A percentile compares a stretch with the other conserved stretches of the same genome.
phyloP scores from a whole-genome alignment of 352 stramenopile species.

The Phytophthora cryptogea region DNA sequence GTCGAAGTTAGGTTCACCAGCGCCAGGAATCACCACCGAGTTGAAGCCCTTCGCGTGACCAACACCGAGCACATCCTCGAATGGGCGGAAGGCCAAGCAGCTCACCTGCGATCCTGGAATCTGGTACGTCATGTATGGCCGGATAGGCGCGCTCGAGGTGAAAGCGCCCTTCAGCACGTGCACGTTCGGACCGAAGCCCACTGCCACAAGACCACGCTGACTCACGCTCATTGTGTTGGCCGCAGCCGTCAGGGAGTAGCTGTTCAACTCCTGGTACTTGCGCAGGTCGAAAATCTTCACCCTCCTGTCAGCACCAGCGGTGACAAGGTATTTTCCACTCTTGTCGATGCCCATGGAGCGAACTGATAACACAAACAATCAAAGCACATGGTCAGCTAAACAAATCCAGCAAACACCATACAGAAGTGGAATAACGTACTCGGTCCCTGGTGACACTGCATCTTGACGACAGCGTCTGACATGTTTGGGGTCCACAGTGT shows the following conservation, averaged over 20 bases:
- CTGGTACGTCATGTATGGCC: conserved; percentile 92
- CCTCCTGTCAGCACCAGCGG: conserved; percentile 93
- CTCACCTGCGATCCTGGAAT: conserved; percentile 85
- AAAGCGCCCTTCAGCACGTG: conserved; percentile 94
- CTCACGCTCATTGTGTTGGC: conserved; percentile 94
- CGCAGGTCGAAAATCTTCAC: conserved; percentile 98
- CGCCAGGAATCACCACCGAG: conserved; percentile 94
- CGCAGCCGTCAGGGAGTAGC: conserved; percentile 90
- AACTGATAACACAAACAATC: conserved; percentile 42
- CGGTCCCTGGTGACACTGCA: conserved; percentile 96
- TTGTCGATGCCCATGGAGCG: conserved; percentile 93
- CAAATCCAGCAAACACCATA: background rate
- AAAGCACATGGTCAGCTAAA: conserved; percentile 14
- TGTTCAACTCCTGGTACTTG: conserved; percentile 95
- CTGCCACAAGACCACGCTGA: conserved; percentile 94
- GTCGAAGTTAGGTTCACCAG: conserved; percentile 98
- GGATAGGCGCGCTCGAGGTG: conserved; percentile 52
- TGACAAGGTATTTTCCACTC: conserved; percentile 96
- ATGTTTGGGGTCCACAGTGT: conserved; percentile 98
- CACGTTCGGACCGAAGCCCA: conserved; percentile 92
- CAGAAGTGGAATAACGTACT: conserved; percentile 60
- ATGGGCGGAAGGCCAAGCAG: conserved; percentile 96
- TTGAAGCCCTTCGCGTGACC: conserved; percentile 89
- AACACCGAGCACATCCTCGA: conserved; percentile 97
- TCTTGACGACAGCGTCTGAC: conserved; percentile 94